phyloP scores from a whole-genome alignment of 805 yeast species.

The Lachancea cidri region DNA sequence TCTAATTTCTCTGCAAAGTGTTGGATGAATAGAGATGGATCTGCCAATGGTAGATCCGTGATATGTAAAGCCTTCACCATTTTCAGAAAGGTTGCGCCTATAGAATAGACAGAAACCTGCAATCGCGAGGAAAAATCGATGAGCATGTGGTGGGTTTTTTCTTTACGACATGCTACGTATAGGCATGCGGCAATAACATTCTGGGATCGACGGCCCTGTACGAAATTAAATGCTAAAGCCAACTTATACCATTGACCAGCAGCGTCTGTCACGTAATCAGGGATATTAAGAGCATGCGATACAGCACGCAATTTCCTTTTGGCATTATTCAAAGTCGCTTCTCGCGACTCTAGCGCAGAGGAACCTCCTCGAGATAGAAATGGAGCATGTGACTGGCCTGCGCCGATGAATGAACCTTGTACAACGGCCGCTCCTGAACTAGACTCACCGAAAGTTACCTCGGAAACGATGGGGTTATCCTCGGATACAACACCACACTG shows the following conservation, averaged over 20 bases:
- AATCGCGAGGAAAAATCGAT: constrained; percentile 89
- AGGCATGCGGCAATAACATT: constrained; percentile 94
- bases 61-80: constrained; percentile 84
- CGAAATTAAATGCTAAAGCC: constrained; percentile 84
- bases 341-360: constrained; percentile 78
- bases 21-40: constrained; percentile 89
- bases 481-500: constrained; percentile 84
- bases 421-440: constrained; percentile 93
- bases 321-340: constrained; percentile 84
- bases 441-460: constrained; percentile 89
- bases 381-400: constrained; percentile 74
- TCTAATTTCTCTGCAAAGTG: constrained; percentile 87
- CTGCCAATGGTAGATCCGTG: constrained; percentile 76
- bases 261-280: constrained; percentile 79
- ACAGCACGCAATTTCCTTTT: constrained; percentile 71
- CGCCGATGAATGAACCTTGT: constrained; percentile 89
- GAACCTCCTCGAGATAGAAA: constrained; percentile 53
- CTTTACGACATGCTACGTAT: constrained; percentile 90
- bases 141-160: constrained; percentile 88
- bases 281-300: constrained; percentile 71
- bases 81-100: constrained; percentile 93
- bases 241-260: constrained; percentile 86
- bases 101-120: constrained; percentile 86
- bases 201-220: constrained; percentile 94
- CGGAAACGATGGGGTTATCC: constrained; percentile 92